Conservation (phyloP, 768 basidiomycete species). For the Trametopsis cervina region DNA sequence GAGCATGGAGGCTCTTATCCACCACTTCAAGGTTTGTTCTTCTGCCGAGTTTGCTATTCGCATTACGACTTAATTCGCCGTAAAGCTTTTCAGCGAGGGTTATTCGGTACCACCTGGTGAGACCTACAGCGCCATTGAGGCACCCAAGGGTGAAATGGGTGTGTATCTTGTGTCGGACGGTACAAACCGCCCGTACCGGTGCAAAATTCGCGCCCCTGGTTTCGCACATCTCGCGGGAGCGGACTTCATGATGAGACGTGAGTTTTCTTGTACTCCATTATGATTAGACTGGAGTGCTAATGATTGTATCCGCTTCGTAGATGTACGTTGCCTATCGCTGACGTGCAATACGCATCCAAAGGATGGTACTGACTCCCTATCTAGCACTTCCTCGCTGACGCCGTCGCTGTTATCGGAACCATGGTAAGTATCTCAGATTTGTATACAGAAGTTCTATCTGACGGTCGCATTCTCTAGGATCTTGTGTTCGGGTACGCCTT, state of each 20-base stretch:
- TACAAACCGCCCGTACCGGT: slow-evolving; percentile 91
- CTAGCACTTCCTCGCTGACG: slow-evolving; percentile 86
- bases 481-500: slow-evolving; percentile 86
- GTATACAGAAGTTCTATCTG: slow-evolving; percentile 3
- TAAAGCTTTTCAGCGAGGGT: slow-evolving; percentile 89
- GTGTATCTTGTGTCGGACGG: slow-evolving; percentile 99
- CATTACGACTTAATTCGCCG: neutral
- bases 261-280: no score
- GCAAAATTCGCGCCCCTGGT: slow-evolving; percentile 95
- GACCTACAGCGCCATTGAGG: slow-evolving; percentile 96
- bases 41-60: neutral
- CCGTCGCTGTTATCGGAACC: slow-evolving; percentile 95
- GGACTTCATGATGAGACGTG: slow-evolving; percentile 97
- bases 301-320: no score
- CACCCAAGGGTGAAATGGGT: slow-evolving; percentile 98
- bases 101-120: slow-evolving; percentile 95
- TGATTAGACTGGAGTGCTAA: no score
- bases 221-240: slow-evolving; percentile 94
- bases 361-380: no score
- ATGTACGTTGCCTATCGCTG: slow-evolving; percentile 8
- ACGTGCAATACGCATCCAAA: neutral
- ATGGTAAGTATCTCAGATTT: slow-evolving; percentile 53
- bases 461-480: slow-evolving; percentile 38
- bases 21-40: slow-evolving; percentile 87
- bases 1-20: slow-evolving; percentile 95